These are phyloP conservation scores for Suillus weaverae DNA, from an alignment of 768 basidiomycete species.

Conservation along the genomic window DNA sequence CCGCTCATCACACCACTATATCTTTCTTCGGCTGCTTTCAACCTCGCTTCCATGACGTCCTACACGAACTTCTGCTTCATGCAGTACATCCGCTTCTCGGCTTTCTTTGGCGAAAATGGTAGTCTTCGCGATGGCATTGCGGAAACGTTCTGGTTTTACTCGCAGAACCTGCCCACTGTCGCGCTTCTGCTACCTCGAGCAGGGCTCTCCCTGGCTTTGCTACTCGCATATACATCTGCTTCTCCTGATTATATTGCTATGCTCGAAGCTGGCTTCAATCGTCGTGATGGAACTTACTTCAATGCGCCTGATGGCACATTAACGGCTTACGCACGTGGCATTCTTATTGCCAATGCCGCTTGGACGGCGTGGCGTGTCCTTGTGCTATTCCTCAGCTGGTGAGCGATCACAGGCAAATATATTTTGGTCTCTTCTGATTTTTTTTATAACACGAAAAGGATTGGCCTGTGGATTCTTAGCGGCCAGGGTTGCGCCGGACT, in stretches of 20 bases:
- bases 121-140: constrained; percentile 60
- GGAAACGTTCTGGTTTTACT: constrained; percentile 82
- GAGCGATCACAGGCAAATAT: constrained; percentile 21
- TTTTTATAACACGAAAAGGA: constrained; percentile 39
- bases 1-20: constrained; percentile 83
- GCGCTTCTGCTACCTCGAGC: constrained; percentile 83
- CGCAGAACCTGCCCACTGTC: constrained; percentile 84
- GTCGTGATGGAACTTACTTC: constrained; percentile 79
- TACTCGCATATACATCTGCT: constrained; percentile 62
- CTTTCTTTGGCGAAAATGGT: constrained; percentile 56
- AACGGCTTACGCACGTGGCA: constrained; percentile 74
- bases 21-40: constrained; percentile 76
- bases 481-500: constrained; percentile 78
- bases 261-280: constrained; percentile 45
- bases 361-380: constrained; percentile 79
- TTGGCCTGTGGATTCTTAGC: constrained; percentile 78
- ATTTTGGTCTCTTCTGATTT: neutral
- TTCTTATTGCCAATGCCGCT: constrained; percentile 75
- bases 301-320: constrained; percentile 58
- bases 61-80: constrained; percentile 86
- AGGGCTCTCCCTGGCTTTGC: constrained; percentile 67
- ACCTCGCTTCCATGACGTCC: constrained; percentile 72
- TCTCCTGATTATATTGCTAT: constrained; percentile 47
- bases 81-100: constrained; percentile 71
- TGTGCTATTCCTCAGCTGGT: constrained; percentile 73